Base-by-base conservation (phyloP, 768 basidiomycete genomes). In the Strobilomyces dryophilus region DNA sequence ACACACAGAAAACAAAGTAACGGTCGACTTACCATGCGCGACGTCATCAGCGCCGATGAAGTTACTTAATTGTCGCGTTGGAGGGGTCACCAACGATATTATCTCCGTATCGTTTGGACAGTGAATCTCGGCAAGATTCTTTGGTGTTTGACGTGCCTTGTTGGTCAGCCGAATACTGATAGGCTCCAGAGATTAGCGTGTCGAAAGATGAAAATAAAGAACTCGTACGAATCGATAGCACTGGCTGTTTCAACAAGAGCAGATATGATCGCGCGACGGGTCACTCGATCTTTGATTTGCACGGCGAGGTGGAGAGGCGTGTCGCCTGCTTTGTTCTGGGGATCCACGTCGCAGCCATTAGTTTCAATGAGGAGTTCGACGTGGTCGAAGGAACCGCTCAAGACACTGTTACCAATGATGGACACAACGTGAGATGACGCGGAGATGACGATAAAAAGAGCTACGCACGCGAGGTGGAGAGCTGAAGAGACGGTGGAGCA, bases 281-380 rank as follows among this genome's bases (percentile, higher is more conserved):
- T 29, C 12, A 47, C 29, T 3, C 24, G 43, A 44, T 65, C 51
- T 21, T 35, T 20, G 18, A 67, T 54, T 39, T 52, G 45, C 32
- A 68, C 59, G 5, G 69, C 67, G 39, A 68, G 56, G 34, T 71
- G 59, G 24, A 68, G 57, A 2, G 67, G 67, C 11, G 67, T 71
- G 15, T 68, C 41, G 4, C 67, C 62, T n/a, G 44, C 27, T 6
- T 35, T 52, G 44, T 68, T 68, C 51, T 54, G 57, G 11, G 54
- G 56, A 37, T 68, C 67, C 35, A 68, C 67, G 8, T 67, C 66
- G 47, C 67, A 67, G 5, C 67, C 67, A 8, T 62, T 47, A 6
- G 60, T 55, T 49, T 62, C 57, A 40, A 66, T 66, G 31, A 67
- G 40, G 44, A 40, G 56, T 14, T 59, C 12, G 45, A 68, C 63